Base-by-base conservation (phyloP, 2,329 filamentous ascomycete species). In the Hawksworthiomyces lignivorus region DNA sequence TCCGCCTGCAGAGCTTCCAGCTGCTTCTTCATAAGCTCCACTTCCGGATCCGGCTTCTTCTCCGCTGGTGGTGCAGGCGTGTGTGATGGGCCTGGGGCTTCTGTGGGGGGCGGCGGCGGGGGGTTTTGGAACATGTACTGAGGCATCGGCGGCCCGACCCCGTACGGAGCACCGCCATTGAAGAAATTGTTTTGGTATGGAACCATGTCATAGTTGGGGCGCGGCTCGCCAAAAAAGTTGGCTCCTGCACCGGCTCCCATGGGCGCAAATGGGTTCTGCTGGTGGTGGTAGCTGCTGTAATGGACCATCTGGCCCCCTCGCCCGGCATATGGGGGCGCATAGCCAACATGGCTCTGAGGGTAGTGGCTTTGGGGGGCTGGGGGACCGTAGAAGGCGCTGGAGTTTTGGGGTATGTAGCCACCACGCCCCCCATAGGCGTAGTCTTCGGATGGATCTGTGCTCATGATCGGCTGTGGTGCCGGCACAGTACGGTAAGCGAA, bases 361-460 rank as follows among this genome's bases (percentile, higher is more conserved):
- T 70, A 76, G 24, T 46, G 41, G 8, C 17, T 5, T 26, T 26
- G 24, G 24, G 8, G 8, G 31, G 49, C 46, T 45, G 53, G 39
- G 37, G 52, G 44, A 43, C 55, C 50, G 50, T 59, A 60, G 48
- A 54, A 60, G 11, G 44, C 45, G 29, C 41, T 35, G 18, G 36
- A 15, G 55, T 17, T 50, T 47, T 50, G 46, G 48, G 58, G 54
- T 31, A 53, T 55, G 45, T 56, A 59, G 48, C 50, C 53, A 39
- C 61, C 56, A 45, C 63, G 53, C 41, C 58, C 56, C 31, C 52
- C 51, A 47, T 61, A 65, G 44, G 49, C 61, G 56, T 73, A 81
- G n/a, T 84, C 78, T 19, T 85, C 78, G 17, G 69, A 69, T 27
- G 73, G 73, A 58, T 84, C 82, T 66, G 75, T 69, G 58, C 73